phyloP scores from a whole-genome alignment of 192 early-diverging fungal genomes.

The Geranomyces variabilis region DNA sequence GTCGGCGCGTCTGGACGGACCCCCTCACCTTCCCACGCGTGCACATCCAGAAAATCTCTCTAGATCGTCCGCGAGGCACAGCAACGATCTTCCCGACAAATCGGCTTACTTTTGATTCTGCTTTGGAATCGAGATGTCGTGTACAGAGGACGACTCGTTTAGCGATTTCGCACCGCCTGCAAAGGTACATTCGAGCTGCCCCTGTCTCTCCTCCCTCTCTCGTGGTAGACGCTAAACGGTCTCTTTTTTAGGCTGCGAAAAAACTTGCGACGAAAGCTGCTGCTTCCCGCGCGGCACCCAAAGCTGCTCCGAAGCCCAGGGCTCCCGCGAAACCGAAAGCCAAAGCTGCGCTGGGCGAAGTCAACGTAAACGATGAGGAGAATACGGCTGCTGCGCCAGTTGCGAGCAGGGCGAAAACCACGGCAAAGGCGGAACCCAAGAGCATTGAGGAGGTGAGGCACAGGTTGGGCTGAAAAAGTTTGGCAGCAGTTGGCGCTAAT shows the following conservation, averaged over 20 bases:
- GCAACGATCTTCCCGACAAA: too few species aligned
- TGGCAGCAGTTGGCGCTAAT: neutral
- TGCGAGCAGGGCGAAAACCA: slow-evolving; percentile 1
- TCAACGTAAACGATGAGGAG: slow-evolving; percentile 1
- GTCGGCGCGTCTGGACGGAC: too few species aligned
- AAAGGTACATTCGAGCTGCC: neutral
- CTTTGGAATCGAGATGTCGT: neutral
- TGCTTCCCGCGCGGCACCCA: slow-evolving; percentile 1
- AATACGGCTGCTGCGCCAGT: neutral
- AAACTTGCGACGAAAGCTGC: slow-evolving; percentile 20
- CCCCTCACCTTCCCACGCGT: too few species aligned
- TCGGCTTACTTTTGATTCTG: too few species aligned
- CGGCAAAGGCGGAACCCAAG: slow-evolving; percentile 1
- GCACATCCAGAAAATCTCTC: too few species aligned
- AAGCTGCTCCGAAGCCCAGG: slow-evolving; percentile 15
- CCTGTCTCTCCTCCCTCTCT: neutral
- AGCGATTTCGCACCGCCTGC: neutral
- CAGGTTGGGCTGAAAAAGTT: neutral
- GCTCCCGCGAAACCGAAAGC: slow-evolving; percentile 15
- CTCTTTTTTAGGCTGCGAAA: neutral
- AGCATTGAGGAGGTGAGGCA: slow-evolving; percentile 27
- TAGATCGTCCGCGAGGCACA: too few species aligned
- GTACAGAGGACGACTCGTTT: slow-evolving; percentile 1
- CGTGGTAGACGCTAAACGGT: neutral
- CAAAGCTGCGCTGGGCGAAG: slow-evolving; percentile 20